Conservation (phyloP, 441 rosid genomes). For the Lepidium campestre region DNA sequence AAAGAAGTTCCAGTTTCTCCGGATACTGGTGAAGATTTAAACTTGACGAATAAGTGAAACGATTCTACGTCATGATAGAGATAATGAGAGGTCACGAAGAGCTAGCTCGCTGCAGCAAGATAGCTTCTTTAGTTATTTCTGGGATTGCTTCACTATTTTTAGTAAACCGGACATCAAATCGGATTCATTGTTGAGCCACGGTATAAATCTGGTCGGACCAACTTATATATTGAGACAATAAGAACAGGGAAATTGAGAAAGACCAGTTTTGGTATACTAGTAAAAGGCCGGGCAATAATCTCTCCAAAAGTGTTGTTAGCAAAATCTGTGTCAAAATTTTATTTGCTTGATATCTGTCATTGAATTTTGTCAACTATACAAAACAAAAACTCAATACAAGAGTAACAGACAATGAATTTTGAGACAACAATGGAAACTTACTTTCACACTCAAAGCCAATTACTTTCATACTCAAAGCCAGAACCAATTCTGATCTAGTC, state of each 20-base stretch:
- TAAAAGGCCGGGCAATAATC: too few species aligned
- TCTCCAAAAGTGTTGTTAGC: background rate
- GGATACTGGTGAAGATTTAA: background rate
- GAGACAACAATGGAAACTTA: background rate
- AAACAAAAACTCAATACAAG: background rate
- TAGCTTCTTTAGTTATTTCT: background rate
- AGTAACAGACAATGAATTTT: background rate
- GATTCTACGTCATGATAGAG: background rate
- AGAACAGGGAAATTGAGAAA: background rate
- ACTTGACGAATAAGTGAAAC: background rate
- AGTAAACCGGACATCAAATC: slow-evolving; percentile 2
- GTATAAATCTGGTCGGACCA: slow-evolving; percentile 2
- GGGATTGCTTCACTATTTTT: background rate
- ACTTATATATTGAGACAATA: background rate
- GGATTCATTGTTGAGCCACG: background rate
- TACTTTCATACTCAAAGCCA: background rate
- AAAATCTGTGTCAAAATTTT: too few species aligned
- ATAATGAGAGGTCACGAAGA: slow-evolving; percentile 8
- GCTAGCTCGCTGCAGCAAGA: background rate
- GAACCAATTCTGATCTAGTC: background rate
- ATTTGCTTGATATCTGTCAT: background rate
- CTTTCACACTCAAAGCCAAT: background rate
- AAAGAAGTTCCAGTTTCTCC: background rate
- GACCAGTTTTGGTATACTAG: too few species aligned
- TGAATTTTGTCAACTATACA: slow-evolving; percentile 16